Evolutionary conservation across 495 filamentous ascomycete species (phyloP).

Genomic region (Evansstolkia leycettana): DNA sequence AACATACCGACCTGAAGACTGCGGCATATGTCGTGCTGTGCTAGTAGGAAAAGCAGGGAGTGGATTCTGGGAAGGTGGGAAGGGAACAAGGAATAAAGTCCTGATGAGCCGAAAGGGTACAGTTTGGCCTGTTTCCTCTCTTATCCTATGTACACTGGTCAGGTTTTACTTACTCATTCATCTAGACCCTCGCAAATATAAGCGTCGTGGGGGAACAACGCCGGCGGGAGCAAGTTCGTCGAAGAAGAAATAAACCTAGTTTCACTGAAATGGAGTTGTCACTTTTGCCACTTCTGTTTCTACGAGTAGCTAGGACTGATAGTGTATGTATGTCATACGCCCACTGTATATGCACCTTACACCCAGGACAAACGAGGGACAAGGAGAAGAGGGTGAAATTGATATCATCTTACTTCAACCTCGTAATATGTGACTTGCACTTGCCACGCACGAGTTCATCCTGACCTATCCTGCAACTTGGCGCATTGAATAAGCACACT

Average conservation of each 20-base stretch:
- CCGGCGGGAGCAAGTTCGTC: slow-evolving; percentile 17
- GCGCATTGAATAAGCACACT: no score
- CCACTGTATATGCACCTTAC: no score
- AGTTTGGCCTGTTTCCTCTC: slow-evolving; percentile 2
- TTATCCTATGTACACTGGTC: neutral
- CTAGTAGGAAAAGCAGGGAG: slow-evolving; percentile 58
- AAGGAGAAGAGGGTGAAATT: no score
- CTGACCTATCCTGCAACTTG: no score
- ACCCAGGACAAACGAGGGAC: no score
- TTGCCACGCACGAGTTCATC: no score
- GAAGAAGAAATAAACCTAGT: slow-evolving; percentile 7
- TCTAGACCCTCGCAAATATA: slow-evolving; percentile 57
- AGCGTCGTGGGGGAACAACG: slow-evolving; percentile 28
- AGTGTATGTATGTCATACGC: no score
- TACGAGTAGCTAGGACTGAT: no score
- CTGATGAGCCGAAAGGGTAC: slow-evolving; percentile 58
- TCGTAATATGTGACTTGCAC: no score
- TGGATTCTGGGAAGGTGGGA: slow-evolving; percentile 90
- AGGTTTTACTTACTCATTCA: neutral
- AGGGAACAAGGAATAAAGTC: slow-evolving; percentile 60
- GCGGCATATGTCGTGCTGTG: slow-evolving; percentile 59
- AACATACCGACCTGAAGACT: slow-evolving; percentile 70
- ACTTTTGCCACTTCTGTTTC: no score
- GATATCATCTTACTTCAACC: no score
- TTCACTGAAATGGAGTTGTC: no score